A percentile compares a stretch with the other conserved stretches of the same genome.
phyloP scores from a whole-genome alignment of 108 stramenopile genomes.

The Bacterosira constricta region DNA sequence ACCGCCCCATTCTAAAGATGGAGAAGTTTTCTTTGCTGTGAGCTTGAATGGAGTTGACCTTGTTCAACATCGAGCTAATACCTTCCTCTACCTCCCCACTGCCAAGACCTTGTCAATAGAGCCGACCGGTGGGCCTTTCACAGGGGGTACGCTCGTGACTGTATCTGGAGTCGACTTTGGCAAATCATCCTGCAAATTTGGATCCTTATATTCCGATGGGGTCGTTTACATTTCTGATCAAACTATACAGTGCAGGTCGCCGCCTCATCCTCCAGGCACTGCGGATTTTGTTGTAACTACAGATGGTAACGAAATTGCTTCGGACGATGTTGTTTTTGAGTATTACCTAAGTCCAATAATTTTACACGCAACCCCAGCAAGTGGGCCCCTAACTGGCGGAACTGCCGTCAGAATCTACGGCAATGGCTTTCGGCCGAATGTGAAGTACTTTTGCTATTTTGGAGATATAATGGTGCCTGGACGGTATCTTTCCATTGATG shows the following conservation, averaged over 20 bases:
- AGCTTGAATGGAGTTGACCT: constrained; percentile 38
- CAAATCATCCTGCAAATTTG: constrained; percentile 26
- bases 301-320: constrained; percentile 5
- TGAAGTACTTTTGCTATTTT: constrained; percentile 33
- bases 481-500: constrained; percentile 9
- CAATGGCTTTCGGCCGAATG: constrained; percentile 28
- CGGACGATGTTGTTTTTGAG: constrained; percentile 30
- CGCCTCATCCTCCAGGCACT: constrained; percentile 37
- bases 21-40: constrained; percentile 19
- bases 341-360: constrained; percentile 28
- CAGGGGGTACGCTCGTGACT: constrained; percentile 42
- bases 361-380: constrained; percentile 20
- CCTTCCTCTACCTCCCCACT: constrained; percentile 18
- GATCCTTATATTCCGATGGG: background rate
- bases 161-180: constrained; percentile 31
- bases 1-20: constrained; percentile 6
- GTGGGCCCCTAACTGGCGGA: constrained; percentile 34
- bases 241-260: constrained; percentile 35
- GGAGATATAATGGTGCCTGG: constrained; percentile 4
- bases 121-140: constrained; percentile 31
- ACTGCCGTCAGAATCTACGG: constrained; percentile 36
- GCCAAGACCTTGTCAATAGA: constrained; percentile 22
- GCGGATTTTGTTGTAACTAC: constrained; percentile 18
- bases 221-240: constrained; percentile 10
- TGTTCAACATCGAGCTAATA: background rate